Evolutionary conservation across 2,329 filamentous ascomycete genomes (phyloP), one percentile per base, ranked within the genome.

Genomic region (Colletotrichum orchidophilum): DNA sequence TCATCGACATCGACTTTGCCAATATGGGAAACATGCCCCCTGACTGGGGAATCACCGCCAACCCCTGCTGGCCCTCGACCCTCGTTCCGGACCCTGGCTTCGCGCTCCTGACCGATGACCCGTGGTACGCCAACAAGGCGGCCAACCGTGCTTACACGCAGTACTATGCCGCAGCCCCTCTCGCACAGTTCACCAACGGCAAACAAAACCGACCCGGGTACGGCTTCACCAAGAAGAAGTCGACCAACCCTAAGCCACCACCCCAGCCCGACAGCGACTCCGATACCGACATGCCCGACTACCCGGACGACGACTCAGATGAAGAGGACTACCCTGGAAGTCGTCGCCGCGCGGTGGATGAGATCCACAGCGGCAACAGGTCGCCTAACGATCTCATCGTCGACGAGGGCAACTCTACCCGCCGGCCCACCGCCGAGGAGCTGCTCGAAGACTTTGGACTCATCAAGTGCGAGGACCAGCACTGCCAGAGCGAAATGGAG

Each of bases 71-170:
- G 73, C 74, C 74, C 7, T 50, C 11, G 11, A 33, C 18, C 1
- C 71, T 74, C 29, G 66, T 71, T 8, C 7, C 49, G 6, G 75
- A 76, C 57, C 74, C 74, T 0, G 73, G 73, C 18, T 77, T 75
- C 27, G 71, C 69, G 5, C 73, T 77, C 6, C 54, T 76, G 8
- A 64, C 46, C 8, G 67, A 69, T 35, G 75, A 75, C 33, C 58
- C 54, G 13, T 75, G 63, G 52, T 75, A 77, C 46, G 24, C n/a
- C n/a, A 66, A 13, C 63, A 57, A 12, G 52, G 26, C 52, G 27
- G 18, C 50, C 33, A 26, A 29, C 12, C 12, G 35, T 24, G 6
- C 15, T 13, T 27, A 42, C 26, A 42, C 24, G n/a, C 18, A 35
- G 26, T 39, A 42, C 21, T 63, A 63, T 27, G 11, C 24, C 18